Evolutionary conservation across 2,329 filamentous ascomycete species (phyloP), one percentile per base, ranked within the genome.

Genomic region (Colletotrichum sp.): DNA sequence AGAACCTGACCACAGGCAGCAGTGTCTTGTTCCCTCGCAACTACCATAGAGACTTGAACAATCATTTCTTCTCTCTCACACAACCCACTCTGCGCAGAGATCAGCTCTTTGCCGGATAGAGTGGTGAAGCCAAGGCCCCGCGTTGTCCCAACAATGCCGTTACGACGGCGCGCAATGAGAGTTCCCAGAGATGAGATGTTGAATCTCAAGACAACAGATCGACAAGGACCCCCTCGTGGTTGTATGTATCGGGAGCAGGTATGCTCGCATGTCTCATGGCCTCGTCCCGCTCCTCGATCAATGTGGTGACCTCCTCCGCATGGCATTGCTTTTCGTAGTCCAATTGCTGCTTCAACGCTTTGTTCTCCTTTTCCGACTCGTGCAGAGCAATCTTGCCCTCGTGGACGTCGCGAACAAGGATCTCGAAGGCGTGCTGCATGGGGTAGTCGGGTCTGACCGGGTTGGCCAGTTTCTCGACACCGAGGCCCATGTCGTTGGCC

Each of bases 91-190:
- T n/a, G n/a, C n/a, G n/a, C n/a, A n/a, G n/a, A n/a, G n/a, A n/a
- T 39, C 36, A 18, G 5, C 2, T 3, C 34, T 3, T 39, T 39
- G 36, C 36, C 0, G 16, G 36, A 9, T 0, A 9, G 36, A 9
- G 36, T 18, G 8, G 36, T 18, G 36, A 39, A 9, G 36, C 8
- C 36, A 39, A 39, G 7, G 36, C 0, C 1, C 36, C 10, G 5
- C 4, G 8, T 18, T 39, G 8, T 5, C 36, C 0, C 36, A 3
- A 39, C 4, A 0, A 39, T 39, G 36, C 10, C 36, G 1, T 39
- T 0, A 0, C 36, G 36, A 5, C 5, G 1, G 16, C 16, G 16
- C 0, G 1, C 16, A 18, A 39, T 9, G 0, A 39, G 0, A 9
- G 36, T 5, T 18, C 16, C 36, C 36, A 39, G 16, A 5, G 36